Conservation (phyloP, 768 basidiomycete genomes). For the Lactifluus hygrophoroides region DNA sequence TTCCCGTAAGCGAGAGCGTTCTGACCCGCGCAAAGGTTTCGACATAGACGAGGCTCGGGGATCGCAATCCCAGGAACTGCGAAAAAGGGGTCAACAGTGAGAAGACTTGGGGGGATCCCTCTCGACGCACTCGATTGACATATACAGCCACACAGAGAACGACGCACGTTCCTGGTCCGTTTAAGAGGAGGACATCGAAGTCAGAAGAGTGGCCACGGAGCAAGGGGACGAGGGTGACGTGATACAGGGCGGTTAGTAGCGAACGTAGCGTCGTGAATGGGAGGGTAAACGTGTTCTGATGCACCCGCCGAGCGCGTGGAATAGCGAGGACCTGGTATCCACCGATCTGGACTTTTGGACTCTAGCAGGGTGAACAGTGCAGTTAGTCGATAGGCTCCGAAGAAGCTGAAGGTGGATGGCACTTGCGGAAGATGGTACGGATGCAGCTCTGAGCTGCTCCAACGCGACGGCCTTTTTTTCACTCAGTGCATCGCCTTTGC, state of each 20-base stretch:
- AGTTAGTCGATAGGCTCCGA: neutral
- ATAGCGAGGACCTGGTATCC: constrained; percentile 52
- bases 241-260: constrained; percentile 50
- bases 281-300: constrained; percentile 67
- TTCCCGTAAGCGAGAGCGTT: constrained; percentile 76
- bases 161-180: constrained; percentile 94
- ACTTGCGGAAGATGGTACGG: constrained; percentile 19
- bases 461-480: constrained; percentile 56
- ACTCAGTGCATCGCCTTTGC: constrained; percentile 76
- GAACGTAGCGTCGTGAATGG: constrained; percentile 57
- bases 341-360: constrained; percentile 1
- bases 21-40: constrained; percentile 90
- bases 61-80: constrained; percentile 67
- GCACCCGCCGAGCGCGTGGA: constrained; percentile 83
- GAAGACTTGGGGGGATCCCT: neutral
- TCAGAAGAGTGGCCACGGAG: constrained; percentile 28
- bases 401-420: neutral
- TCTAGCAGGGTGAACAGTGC: neutral
- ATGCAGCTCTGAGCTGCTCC: constrained; percentile 39
- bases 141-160: constrained; percentile 63
- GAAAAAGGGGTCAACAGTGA: neutral
- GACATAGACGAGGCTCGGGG: constrained; percentile 74
- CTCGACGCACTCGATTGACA: constrained; percentile 54
- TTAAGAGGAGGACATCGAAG: constrained; percentile 76
- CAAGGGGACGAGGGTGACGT: constrained; percentile 47